Percentiles rank a stretch among this genome's conserved stretches.
These are phyloP conservation scores for Ceratocystis eucalypticola DNA, from an alignment of 2,329 filamentous ascomycete species.

Conservation along the genomic window DNA sequence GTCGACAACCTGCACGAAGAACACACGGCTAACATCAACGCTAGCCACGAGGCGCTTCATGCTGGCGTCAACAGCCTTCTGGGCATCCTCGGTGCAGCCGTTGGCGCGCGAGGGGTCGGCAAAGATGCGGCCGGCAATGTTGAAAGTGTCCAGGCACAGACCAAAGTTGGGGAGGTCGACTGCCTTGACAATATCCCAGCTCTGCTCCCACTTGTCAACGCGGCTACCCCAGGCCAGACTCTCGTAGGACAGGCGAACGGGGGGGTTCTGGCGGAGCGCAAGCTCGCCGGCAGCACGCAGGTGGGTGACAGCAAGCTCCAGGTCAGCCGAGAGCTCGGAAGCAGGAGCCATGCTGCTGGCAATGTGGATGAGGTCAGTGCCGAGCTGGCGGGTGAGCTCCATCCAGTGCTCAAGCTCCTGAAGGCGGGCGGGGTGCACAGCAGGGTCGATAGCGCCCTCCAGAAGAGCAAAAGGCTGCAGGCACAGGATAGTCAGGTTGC, in stretches of 20 bases:
- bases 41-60: conserved; percentile 39
- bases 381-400: conserved; percentile 45
- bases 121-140: conserved; percentile 58
- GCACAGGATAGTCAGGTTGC: conserved; percentile 46
- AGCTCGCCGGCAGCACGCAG: conserved; percentile 53
- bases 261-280: conserved; percentile 41
- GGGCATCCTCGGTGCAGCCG: conserved; percentile 41
- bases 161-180: conserved; percentile 62
- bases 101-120: conserved; percentile 47
- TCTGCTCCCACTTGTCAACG: conserved; percentile 56
- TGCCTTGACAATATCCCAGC: conserved; percentile 52
- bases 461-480: conserved; percentile 69
- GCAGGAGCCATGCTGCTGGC: conserved; percentile 55
- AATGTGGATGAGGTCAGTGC: conserved; percentile 60
- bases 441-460: conserved; percentile 55
- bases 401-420: conserved; percentile 58
- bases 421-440: conserved; percentile 42
- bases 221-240: conserved; percentile 59
- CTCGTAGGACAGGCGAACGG: conserved; percentile 60
- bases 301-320: conserved; percentile 46
- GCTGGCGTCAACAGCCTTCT: conserved; percentile 40
- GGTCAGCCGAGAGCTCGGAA: conserved; percentile 30
- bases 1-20: conserved; percentile 66
- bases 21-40: conserved; percentile 51
- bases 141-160: conserved; percentile 65